Base-by-base conservation (phyloP, 257 asterid genomes). In the Hygrophila difformis region DNA sequence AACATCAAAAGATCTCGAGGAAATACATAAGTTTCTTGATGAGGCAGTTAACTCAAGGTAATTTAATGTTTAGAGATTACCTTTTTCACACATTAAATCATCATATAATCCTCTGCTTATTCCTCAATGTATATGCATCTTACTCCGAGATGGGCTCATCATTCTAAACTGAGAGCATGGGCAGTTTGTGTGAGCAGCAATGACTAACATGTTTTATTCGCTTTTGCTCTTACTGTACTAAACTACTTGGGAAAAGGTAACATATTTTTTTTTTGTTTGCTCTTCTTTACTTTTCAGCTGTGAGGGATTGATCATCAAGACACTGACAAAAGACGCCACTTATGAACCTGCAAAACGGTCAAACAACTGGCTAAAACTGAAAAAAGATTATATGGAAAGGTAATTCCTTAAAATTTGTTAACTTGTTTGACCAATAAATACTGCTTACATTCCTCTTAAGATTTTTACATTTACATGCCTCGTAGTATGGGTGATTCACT, bases 261-360 rank as follows among this genome's bases (percentile, higher is more conserved):
- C n/a, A n/a, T n/a, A n/a, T n/a, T 12, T 6, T 15, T 9, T 16
- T 22, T 12, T 19, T 21, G 20, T 55, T 36, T 12, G 5, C n/a
- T n/a, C n/a, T n/a, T n/a, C n/a, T n/a, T n/a, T n/a, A n/a, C 65
- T 55, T 50, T 67, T 60, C 79, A 91, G 95, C 69, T 82, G 68
- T 43, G 97, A 91, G 75, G 97, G 97, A 39, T 66, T 86, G 78
- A 91, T 91, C 59, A 83, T 91, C 82, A 91, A 91, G 68, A 91
- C 94, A 41, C 69, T 91, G 77, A 81, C 47, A 39, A 82, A 60
- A 67, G 95, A 86, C 64, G 97, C 99, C 14, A 83, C 95, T 16
- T 91, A 86, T 53, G 99, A 91, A 76, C 97, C 97, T 49, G 69
- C 99, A 18, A 83, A 86, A 55, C 70, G 97, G 56, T 91, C 99